Evolutionary conservation across 2,329 filamentous ascomycete genomes (phyloP).

Genomic region (Cephalotrichum gorgonifer): DNA sequence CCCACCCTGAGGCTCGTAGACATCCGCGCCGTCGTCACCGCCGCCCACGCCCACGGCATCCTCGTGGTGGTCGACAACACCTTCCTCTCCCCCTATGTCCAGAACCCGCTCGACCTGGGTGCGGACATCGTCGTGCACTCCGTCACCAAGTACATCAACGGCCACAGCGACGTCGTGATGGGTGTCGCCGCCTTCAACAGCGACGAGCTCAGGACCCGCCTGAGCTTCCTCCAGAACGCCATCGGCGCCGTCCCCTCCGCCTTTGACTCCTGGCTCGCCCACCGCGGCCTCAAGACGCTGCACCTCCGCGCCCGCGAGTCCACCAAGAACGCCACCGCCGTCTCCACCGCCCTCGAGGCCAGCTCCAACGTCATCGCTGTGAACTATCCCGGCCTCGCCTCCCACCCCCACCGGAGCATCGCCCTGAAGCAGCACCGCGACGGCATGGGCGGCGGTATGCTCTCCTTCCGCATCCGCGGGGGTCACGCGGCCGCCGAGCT

Average conservation of each 20-base stretch:
- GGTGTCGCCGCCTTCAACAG: constrained; percentile 93
- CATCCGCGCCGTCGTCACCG: constrained; percentile 72
- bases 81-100: constrained; percentile 90
- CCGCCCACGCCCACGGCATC: constrained; percentile 80
- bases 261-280: constrained; percentile 97
- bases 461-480: constrained; percentile 87
- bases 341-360: constrained; percentile 67
- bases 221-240: constrained; percentile 92
- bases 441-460: constrained; percentile 93
- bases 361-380: constrained; percentile 78
- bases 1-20: constrained; percentile 89
- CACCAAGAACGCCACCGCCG: constrained; percentile 65
- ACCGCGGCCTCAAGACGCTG: constrained; percentile 92
- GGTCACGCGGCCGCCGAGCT: constrained; percentile 76
- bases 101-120: constrained; percentile 90
- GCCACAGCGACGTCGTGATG: constrained; percentile 95
- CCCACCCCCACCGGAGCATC: constrained; percentile 77
- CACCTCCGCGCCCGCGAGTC: constrained; percentile 86
- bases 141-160: constrained; percentile 99
- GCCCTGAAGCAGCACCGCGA: constrained; percentile 86
- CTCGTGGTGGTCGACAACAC: constrained; percentile 99
- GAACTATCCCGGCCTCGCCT: constrained; percentile 88
- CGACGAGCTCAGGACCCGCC: constrained; percentile 61
- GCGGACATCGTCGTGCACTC: constrained; percentile 95
- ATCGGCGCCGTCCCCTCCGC: constrained; percentile 90